Evolutionary conservation across 192 early-diverging fungal species (phyloP).

Genomic region (Backusella tuberculispora): DNA sequence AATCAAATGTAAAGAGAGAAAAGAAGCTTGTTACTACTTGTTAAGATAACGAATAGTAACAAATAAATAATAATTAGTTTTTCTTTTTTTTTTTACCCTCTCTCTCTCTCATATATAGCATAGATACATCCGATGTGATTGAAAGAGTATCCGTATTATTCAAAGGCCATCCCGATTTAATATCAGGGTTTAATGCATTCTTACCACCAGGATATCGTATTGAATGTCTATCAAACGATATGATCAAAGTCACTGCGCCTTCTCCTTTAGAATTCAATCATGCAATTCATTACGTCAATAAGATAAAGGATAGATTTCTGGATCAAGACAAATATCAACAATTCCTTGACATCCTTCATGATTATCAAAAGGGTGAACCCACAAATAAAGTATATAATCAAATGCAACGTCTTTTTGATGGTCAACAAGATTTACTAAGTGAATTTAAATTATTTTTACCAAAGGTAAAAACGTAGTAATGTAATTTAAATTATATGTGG

Average conservation of each 20-base stretch:
- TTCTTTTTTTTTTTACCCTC: background rate
- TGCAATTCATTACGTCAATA: slow-evolving; percentile 99
- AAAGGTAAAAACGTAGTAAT: slow-evolving; percentile 44
- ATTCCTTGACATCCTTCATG: slow-evolving; percentile 96
- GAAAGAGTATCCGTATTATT: slow-evolving; percentile 94
- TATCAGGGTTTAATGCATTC: slow-evolving; percentile 99
- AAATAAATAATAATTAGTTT: background rate
- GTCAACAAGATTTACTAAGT: slow-evolving; percentile 84
- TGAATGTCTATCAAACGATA: slow-evolving; percentile 80
- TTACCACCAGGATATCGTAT: slow-evolving; percentile 96
- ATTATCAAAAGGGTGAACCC: slow-evolving; percentile 94
- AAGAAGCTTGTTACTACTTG: background rate
- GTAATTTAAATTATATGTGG: too few species aligned
- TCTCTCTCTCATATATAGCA: slow-evolving; percentile 42
- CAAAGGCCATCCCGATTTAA: slow-evolving; percentile 83
- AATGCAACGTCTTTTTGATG: slow-evolving; percentile 86
- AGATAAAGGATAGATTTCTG: slow-evolving; percentile 97
- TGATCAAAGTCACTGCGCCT: slow-evolving; percentile 69
- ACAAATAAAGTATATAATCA: slow-evolving; percentile 97
- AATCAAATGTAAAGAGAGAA: slow-evolving; percentile 74
- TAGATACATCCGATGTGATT: slow-evolving; percentile 98
- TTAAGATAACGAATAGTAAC: background rate
- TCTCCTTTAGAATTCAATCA: slow-evolving; percentile 96
- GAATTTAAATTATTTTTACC: slow-evolving; percentile 99
- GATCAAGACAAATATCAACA: slow-evolving; percentile 96